These are phyloP conservation scores for Penicillium italicum DNA, from an alignment of 2,329 filamentous ascomycete species.

Conservation along the genomic window DNA sequence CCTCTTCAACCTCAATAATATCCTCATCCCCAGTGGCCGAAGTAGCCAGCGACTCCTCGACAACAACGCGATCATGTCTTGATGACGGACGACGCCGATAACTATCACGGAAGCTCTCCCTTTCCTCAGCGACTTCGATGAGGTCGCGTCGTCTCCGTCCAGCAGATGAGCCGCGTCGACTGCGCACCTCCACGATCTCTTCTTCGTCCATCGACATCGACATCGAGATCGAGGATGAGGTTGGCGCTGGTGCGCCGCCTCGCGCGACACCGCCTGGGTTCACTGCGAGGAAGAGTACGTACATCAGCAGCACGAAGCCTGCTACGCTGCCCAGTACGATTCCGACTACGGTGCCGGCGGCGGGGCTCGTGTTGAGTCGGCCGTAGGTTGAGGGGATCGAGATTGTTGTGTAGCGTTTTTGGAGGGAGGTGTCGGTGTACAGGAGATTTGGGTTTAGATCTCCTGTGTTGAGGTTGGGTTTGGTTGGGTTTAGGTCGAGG, in stretches of 20 bases:
- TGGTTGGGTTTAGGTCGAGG: constrained; percentile 1
- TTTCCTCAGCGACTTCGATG: constrained; percentile 36
- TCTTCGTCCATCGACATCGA: constrained; percentile 26
- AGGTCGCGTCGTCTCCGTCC: constrained; percentile 16
- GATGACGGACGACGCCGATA: constrained; percentile 21
- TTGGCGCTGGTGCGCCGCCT: constrained; percentile 13
- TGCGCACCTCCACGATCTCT: constrained; percentile 25
- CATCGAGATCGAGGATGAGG: constrained; percentile 8
- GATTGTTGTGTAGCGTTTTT: constrained; percentile 32
- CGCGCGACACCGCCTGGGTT: constrained; percentile 42
- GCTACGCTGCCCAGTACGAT: constrained; percentile 51
- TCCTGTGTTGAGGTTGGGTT: not conserved
- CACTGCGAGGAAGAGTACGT: constrained; percentile 51
- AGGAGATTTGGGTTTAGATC: constrained; percentile 7
- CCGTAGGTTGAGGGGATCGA: constrained; percentile 62
- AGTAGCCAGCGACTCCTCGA: constrained; percentile 34
- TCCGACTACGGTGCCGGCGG: constrained; percentile 57
- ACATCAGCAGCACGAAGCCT: constrained; percentile 53
- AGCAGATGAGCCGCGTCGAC: constrained; percentile 16
- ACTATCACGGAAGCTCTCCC: constrained; percentile 24
- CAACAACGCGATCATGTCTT: constrained; percentile 23
- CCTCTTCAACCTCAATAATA: constrained; percentile 58
- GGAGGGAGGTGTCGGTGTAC: constrained; percentile 7
- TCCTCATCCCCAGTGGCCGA: constrained; percentile 36
- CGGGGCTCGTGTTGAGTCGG: constrained; percentile 50